Percentiles rank a stretch among this genome's conserved stretches.
Conservation (phyloP, 495 filamentous ascomycete species). For the Letharia columbiana region DNA sequence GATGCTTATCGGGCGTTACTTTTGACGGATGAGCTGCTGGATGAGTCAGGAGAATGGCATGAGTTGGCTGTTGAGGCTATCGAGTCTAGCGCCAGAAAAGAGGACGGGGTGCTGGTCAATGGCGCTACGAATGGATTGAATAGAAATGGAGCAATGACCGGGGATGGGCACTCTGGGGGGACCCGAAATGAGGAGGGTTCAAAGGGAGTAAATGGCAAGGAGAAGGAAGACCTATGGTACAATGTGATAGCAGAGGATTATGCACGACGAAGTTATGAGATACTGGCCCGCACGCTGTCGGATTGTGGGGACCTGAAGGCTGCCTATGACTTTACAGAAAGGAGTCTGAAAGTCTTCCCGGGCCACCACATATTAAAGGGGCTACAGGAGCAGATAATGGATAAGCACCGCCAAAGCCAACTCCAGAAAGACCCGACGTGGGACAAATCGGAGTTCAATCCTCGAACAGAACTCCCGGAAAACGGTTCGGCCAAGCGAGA, state of each 20-base stretch:
- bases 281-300: slow-evolving; percentile 51
- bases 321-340: slow-evolving; percentile 55
- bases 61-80: slow-evolving; percentile 42
- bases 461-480: slow-evolving; percentile 20
- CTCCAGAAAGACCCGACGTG: slow-evolving; percentile 16
- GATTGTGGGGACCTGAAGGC: slow-evolving; percentile 63
- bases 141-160: not conserved
- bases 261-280: slow-evolving; percentile 38
- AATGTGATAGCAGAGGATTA: slow-evolving; percentile 35
- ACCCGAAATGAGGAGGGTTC: not conserved
- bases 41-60: slow-evolving; percentile 47
- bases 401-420: not conserved
- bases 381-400: slow-evolving; percentile 13
- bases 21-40: slow-evolving; percentile 65
- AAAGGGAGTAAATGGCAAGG: not conserved
- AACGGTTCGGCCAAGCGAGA: slow-evolving; percentile 57
- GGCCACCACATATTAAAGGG: slow-evolving; percentile 4
- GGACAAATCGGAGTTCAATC: slow-evolving; percentile 9
- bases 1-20: slow-evolving; percentile 87
- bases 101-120: slow-evolving; percentile 9
- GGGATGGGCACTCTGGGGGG: not conserved
- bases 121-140: slow-evolving; percentile 11
- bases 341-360: slow-evolving; percentile 23
- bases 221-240: slow-evolving; percentile 21
- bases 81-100: slow-evolving; percentile 8